These are phyloP conservation scores for Dichomitus squalens DNA, from an alignment of 1,284 basidiomycete species.

Conservation along the genomic window DNA sequence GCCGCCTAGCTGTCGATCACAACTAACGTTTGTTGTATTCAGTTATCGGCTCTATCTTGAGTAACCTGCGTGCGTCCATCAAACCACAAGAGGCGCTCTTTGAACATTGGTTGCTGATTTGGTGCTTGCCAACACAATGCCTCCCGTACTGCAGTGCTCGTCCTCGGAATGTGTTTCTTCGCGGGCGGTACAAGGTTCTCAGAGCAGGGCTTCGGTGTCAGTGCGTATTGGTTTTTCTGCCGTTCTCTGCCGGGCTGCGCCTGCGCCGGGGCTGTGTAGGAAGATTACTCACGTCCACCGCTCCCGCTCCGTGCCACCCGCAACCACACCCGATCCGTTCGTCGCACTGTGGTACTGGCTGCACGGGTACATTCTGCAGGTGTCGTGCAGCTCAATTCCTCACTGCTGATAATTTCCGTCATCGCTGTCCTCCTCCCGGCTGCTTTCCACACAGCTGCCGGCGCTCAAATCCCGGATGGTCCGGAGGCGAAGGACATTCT, in stretches of 20 bases:
- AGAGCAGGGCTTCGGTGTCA: conserved; percentile 73
- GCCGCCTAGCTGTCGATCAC: conserved; percentile 3
- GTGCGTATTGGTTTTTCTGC: conserved; percentile 40
- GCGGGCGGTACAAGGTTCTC: conserved; percentile 69
- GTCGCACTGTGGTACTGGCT: not conserved
- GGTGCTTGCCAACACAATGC: conserved; percentile 2
- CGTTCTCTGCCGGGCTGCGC: not conserved
- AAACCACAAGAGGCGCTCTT: conserved; percentile 1
- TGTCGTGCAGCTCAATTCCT: conserved; percentile 79
- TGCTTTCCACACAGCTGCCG: conserved; percentile 46
- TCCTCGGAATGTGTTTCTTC: conserved; percentile 83
- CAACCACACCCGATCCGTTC: not conserved
- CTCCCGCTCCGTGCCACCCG: not conserved
- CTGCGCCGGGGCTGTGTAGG: not conserved
- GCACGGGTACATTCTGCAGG: conserved; percentile 43
- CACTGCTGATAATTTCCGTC: conserved; percentile 77
- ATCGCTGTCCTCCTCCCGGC: conserved; percentile 82
- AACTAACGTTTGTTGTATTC: conserved; percentile 9
- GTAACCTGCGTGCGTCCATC: conserved; percentile 61
- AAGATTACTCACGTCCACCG: not conserved
- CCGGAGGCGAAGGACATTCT: conserved; percentile 58
- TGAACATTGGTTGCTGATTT: not conserved
- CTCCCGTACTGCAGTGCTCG: conserved; percentile 54
- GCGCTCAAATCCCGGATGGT: conserved; percentile 28
- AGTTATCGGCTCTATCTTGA: conserved; percentile 85